phyloP scores from a whole-genome alignment of 257 asterid species.

The Plantago major region DNA sequence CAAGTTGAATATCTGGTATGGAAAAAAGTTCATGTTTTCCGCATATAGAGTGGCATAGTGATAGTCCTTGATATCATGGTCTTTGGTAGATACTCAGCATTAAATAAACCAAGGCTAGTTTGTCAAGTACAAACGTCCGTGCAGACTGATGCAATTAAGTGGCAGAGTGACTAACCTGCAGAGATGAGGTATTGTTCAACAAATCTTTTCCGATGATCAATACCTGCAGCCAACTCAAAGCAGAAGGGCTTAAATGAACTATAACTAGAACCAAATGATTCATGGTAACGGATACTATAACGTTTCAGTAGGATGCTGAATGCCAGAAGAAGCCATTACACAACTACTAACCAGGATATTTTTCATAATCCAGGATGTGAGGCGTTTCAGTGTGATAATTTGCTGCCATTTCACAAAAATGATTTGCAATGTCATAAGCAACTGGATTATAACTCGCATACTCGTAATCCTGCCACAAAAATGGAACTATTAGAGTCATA shows the following conservation, averaged over 20 bases:
- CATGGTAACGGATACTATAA: no score
- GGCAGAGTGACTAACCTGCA: slow-evolving; percentile 43
- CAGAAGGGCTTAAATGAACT: neutral
- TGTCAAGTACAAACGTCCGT: no score
- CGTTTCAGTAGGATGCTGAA: neutral
- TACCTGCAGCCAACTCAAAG: slow-evolving; percentile 36
- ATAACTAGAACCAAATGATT: neutral
- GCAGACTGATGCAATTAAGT: no score
- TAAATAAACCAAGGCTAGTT: no score
- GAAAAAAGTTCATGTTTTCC: no score
- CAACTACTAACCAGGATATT: slow-evolving; percentile 68
- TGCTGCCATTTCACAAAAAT: slow-evolving; percentile 96
- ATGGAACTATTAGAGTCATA: neutral
- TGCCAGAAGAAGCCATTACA: neutral
- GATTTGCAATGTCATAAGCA: slow-evolving; percentile 90
- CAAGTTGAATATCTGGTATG: no score
- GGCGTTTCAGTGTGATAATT: slow-evolving; percentile 83
- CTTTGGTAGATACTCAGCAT: no score
- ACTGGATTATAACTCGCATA: slow-evolving; percentile 83
- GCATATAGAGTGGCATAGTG: no score
- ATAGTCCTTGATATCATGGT: no score
- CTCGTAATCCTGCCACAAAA: slow-evolving; percentile 63
- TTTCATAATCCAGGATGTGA: slow-evolving; percentile 70
- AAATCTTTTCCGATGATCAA: slow-evolving; percentile 68
- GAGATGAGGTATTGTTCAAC: slow-evolving; percentile 56